Percentiles rank a stretch among this genome's conserved stretches.
phyloP scores from a whole-genome alignment of 2,329 filamentous ascomycete genomes.

The Fusarium armeniacum region DNA sequence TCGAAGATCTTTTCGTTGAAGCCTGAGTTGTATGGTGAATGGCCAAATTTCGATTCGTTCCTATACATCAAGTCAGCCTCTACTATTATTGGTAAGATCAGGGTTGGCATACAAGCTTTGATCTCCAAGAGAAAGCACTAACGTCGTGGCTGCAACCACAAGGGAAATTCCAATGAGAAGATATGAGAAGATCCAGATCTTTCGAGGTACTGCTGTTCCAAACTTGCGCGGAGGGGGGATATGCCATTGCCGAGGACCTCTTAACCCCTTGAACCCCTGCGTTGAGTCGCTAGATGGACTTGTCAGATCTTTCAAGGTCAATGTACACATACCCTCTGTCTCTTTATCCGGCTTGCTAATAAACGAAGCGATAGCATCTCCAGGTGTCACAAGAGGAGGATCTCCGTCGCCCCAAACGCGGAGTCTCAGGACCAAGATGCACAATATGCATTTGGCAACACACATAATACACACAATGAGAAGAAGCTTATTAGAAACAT shows the following conservation, averaged over 20 bases:
- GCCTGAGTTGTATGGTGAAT: background rate
- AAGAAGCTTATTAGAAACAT: conserved; percentile 29
- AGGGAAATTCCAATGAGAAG: too few relatives aligned
- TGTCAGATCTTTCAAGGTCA: conserved; percentile 16
- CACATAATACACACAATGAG: conserved; percentile 35
- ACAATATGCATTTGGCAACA: conserved; percentile 17
- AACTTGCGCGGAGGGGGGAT: too few relatives aligned
- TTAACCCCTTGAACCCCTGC: conserved; percentile 12
- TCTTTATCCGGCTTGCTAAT: conserved; percentile 25
- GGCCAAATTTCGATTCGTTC: background rate
- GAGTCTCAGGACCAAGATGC: conserved; percentile 20
- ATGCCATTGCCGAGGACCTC: conserved; percentile 15
- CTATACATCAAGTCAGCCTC: too few relatives aligned
- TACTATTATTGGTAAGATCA: too few relatives aligned
- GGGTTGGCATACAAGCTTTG: too few relatives aligned
- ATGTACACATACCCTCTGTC: conserved; percentile 32
- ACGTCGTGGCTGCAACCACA: too few relatives aligned
- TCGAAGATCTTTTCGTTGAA: background rate
- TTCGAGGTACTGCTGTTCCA: too few relatives aligned
- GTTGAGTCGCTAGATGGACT: background rate
- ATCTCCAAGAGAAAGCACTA: too few relatives aligned
- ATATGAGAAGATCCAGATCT: too few relatives aligned
- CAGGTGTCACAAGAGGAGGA: conserved; percentile 35
- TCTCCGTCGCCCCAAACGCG: conserved; percentile 17
- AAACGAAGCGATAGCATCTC: conserved; percentile 41